Percentiles rank a stretch among this genome's conserved stretches.
Evolutionary conservation across 169 alveolate genomes (phyloP).

Genomic region (Plasmodium blacklocki): DNA sequence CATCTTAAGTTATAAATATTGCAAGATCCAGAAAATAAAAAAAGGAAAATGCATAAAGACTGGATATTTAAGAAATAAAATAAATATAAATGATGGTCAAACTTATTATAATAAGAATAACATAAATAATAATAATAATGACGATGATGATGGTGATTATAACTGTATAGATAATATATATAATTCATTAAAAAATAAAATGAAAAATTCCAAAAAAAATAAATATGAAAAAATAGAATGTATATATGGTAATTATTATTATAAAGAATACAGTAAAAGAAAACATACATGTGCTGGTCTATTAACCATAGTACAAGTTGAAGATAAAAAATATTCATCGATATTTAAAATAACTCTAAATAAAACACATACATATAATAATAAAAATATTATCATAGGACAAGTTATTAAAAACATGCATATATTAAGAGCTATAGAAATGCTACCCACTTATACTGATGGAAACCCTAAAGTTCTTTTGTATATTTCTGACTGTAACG

Average conservation of each 20-base stretch:
- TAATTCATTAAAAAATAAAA: background rate
- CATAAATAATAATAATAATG: background rate
- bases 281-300: slow-evolving; percentile 58
- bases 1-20: slow-evolving; percentile 27
- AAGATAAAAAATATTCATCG: slow-evolving; percentile 49
- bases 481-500: slow-evolving; percentile 38
- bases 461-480: slow-evolving; percentile 18
- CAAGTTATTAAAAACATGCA: slow-evolving; percentile 63
- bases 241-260: slow-evolving; percentile 32
- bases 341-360: slow-evolving; percentile 50
- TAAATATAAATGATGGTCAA: background rate
- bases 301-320: slow-evolving; percentile 26
- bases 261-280: slow-evolving; percentile 39
- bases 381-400: slow-evolving; percentile 42
- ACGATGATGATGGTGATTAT: too few species aligned
- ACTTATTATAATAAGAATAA: background rate
- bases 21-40: slow-evolving; percentile 43
- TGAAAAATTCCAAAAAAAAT: background rate
- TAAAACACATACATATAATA: slow-evolving; percentile 16
- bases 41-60: slow-evolving; percentile 48
- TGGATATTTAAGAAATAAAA: slow-evolving; percentile 44
- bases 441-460: slow-evolving; percentile 15
- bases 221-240: slow-evolving; percentile 70
- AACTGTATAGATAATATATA: too few species aligned
- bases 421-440: slow-evolving; percentile 52